These are phyloP conservation scores for Cladochytrium replicatum DNA, from an alignment of 192 early-diverging fungal genomes.

Conservation along the genomic window DNA sequence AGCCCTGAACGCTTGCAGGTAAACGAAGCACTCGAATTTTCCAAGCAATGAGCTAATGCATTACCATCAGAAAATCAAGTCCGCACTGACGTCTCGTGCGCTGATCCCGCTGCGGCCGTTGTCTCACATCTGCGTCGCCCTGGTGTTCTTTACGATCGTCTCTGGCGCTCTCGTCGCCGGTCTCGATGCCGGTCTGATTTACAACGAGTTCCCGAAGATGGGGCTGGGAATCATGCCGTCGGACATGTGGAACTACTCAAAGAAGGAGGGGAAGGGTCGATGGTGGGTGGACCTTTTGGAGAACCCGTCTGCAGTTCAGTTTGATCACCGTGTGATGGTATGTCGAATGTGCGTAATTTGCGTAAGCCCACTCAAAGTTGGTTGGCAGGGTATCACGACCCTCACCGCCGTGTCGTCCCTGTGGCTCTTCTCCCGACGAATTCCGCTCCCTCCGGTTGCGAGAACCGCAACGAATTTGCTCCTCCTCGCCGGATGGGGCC, in stretches of 20 bases:
- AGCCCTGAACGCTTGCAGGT: slow-evolving; percentile 1
- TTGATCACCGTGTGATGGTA: slow-evolving; percentile 86
- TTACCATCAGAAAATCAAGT: slow-evolving; percentile 6
- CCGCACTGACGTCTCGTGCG: slow-evolving; percentile 24
- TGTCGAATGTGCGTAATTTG: slow-evolving; percentile 9
- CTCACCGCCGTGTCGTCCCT: slow-evolving; percentile 58
- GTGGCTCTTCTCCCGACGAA: slow-evolving; percentile 60
- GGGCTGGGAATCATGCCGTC: slow-evolving; percentile 71
- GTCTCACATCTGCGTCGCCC: slow-evolving; percentile 49
- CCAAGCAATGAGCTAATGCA: neutral
- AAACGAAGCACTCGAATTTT: slow-evolving; percentile 19
- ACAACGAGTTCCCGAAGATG: slow-evolving; percentile 97
- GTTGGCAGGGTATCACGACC: slow-evolving; percentile 68
- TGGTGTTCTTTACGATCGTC: slow-evolving; percentile 78
- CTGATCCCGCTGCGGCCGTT: slow-evolving; percentile 53
- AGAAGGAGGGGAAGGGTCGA: slow-evolving; percentile 29
- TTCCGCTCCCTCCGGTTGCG: slow-evolving; percentile 60
- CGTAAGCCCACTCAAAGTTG: neutral
- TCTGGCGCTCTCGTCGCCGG: slow-evolving; percentile 92
- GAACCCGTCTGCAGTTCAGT: slow-evolving; percentile 90
- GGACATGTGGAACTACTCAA: slow-evolving; percentile 41
- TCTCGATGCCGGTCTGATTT: slow-evolving; percentile 90
- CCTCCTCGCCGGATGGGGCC: slow-evolving; percentile 55
- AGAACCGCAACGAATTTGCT: slow-evolving; percentile 62
- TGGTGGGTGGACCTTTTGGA: slow-evolving; percentile 86